Conservation (phyloP, 202 grass and related monocot genomes). For the Zizania palustris region DNA sequence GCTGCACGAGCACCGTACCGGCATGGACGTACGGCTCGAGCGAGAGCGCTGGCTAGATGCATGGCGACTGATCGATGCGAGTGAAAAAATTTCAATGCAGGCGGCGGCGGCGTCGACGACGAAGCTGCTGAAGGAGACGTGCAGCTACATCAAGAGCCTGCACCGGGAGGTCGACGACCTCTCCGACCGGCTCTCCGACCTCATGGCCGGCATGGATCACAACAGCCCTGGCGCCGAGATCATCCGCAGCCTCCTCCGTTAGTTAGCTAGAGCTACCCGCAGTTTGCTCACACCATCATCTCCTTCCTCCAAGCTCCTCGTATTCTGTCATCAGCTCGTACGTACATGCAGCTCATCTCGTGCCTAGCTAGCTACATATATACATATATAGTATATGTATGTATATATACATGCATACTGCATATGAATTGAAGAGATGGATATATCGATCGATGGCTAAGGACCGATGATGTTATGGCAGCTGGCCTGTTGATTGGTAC, state of each 20-base stretch:
- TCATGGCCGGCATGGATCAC: constrained; percentile 66
- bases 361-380: background rate
- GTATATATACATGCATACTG: background rate
- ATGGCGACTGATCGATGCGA: background rate
- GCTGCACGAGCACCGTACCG: too few relatives aligned
- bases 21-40: background rate
- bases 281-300: background rate
- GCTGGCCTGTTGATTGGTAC: background rate
- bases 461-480: background rate
- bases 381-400: background rate
- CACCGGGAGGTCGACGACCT: constrained; percentile 82
- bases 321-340: background rate
- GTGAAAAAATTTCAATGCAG: background rate
- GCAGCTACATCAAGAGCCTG: constrained; percentile 90
- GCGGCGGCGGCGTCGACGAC: constrained; percentile 56
- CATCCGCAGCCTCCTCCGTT: constrained; percentile 71
- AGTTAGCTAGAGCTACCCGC: constrained; percentile 7
- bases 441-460: background rate
- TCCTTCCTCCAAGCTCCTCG: background rate
- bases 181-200: constrained; percentile 65
- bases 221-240: constrained; percentile 73
- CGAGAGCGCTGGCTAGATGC: too few relatives aligned
- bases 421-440: background rate
- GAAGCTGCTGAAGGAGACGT: constrained; percentile 88
- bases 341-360: background rate